A percentile compares a stretch with the other conserved stretches of the same genome.
These are phyloP conservation scores for Anisodus tanguticus DNA, from an alignment of 257 asterid genomes.

Conservation along the genomic window DNA sequence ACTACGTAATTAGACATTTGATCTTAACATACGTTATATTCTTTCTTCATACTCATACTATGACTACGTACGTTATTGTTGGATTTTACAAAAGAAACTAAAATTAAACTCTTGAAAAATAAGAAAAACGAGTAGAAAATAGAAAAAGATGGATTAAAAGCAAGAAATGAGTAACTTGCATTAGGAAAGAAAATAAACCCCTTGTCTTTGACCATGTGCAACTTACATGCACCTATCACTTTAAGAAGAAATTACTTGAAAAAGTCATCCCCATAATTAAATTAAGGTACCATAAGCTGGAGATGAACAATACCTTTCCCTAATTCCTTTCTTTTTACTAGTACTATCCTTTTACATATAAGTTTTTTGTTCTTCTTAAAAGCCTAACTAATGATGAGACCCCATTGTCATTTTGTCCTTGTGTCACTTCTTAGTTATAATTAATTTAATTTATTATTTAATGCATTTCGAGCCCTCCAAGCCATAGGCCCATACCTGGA, in stretches of 20 bases:
- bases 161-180: neutral
- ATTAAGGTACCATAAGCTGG: neutral
- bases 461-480: neutral
- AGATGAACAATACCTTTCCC: neutral
- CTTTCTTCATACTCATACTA: neutral
- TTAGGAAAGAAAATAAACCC: neutral
- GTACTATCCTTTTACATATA: neutral
- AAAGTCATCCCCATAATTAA: neutral
- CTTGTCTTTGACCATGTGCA: neutral
- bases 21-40: neutral
- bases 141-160: too few species aligned
- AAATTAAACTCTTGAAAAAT: neutral
- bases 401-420: constrained; percentile 27
- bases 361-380: constrained; percentile 27
- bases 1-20: too few species aligned
- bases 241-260: neutral
- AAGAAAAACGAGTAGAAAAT: too few species aligned
- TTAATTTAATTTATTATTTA: neutral
- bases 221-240: neutral
- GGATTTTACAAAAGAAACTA: neutral
- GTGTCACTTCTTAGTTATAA: neutral
- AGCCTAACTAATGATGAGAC: constrained; percentile 35
- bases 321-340: neutral
- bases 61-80: neutral
- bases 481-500: neutral